Conservation (phyloP, 805 yeast species). For the Clavispora santaluciae region DNA sequence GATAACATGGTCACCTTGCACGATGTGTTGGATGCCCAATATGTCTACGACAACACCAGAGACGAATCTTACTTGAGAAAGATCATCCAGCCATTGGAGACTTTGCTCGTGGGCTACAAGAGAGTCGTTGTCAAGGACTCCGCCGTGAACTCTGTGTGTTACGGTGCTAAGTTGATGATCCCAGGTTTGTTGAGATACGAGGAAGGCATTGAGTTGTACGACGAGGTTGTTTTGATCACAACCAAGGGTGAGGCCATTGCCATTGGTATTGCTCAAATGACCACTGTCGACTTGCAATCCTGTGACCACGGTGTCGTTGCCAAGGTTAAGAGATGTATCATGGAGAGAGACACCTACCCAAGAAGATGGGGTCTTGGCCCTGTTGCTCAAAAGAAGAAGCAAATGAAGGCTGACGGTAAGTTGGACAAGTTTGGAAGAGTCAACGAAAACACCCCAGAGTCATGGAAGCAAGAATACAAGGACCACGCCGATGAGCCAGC, state of each 20-base stretch:
- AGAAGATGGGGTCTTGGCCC: conserved; percentile 99
- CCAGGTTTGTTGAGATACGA: conserved; percentile 98
- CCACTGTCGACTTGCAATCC: conserved; percentile 91
- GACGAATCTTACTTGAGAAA: conserved; percentile 95
- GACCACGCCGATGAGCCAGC: conserved; percentile 59
- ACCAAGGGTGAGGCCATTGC: conserved; percentile 99
- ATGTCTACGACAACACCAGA: conserved; percentile 94
- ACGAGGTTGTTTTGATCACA: conserved; percentile 96
- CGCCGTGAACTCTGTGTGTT: conserved; percentile 96
- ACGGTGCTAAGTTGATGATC: conserved; percentile 98
- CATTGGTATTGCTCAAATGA: conserved; percentile 97
- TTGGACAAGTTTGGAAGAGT: conserved; percentile 92
- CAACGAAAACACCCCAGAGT: conserved; percentile 89
- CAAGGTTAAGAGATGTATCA: conserved; percentile 96
- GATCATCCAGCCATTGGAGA: conserved; percentile 91
- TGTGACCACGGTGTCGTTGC: conserved; percentile 99
- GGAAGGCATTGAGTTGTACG: conserved; percentile 94
- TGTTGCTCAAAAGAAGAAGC: conserved; percentile 97
- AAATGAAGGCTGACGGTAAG: conserved; percentile 94
- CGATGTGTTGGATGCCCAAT: conserved; percentile 97
- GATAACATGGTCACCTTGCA: conserved; percentile 94
- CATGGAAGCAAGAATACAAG: conserved; percentile 84
- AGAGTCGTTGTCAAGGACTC: conserved; percentile 91
- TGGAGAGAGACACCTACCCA: conserved; percentile 99
- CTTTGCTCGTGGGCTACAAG: conserved; percentile 90